phyloP scores from a whole-genome alignment of 2,329 filamentous ascomycete species.

The Diaporthe humulicola region DNA sequence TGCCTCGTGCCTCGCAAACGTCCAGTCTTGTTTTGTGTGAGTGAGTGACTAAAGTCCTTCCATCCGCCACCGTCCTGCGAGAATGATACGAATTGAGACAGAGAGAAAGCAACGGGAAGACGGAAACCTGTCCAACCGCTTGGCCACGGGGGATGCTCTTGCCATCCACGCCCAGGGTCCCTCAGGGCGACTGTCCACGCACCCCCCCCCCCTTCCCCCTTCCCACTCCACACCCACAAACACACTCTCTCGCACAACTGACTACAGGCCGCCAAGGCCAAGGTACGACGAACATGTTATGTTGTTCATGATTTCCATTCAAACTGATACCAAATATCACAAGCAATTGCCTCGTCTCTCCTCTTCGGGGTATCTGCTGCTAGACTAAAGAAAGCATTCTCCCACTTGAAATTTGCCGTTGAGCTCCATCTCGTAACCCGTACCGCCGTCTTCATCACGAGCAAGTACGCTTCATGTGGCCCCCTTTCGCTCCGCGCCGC shows the following conservation, averaged over 20 bases:
- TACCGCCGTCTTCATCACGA: not conserved
- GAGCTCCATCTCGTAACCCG: conserved; percentile 1
- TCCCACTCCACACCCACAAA: not conserved
- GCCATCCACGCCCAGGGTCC: not conserved
- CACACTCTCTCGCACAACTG: no score
- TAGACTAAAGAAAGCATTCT: conserved; percentile 36
- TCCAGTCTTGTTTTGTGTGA: not conserved
- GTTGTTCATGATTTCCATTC: not conserved
- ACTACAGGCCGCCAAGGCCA: not conserved
- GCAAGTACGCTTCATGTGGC: not conserved
- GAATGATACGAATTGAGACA: no score
- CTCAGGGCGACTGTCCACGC: not conserved
- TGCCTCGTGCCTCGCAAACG: not conserved
- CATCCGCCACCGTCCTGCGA: not conserved
- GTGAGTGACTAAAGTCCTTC: no score
- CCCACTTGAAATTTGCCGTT: conserved; percentile 25
- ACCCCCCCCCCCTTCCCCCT: no score
- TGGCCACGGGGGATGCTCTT: not conserved
- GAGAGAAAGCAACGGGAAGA: not conserved
- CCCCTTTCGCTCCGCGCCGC: not conserved
- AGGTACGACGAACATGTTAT: not conserved
- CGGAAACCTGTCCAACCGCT: not conserved
- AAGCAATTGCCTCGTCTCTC: conserved; percentile 35
- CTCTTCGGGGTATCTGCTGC: conserved; percentile 40
- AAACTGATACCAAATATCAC: conserved; percentile 28